Evolutionary conservation across 768 basidiomycete species (phyloP).

Genomic region (Suillus weaverae): DNA sequence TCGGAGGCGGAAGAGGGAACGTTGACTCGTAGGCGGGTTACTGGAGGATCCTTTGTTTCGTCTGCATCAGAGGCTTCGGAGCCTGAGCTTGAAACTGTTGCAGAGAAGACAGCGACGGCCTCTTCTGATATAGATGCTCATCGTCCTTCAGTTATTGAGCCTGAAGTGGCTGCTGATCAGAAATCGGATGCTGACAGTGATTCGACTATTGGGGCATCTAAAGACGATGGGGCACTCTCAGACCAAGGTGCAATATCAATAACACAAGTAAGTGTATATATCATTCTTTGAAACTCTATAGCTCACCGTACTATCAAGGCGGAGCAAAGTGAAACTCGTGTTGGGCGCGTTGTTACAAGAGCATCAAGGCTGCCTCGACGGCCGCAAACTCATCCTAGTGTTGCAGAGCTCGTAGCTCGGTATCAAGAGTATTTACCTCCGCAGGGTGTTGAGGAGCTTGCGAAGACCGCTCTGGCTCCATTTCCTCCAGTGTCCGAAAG

Average conservation of each 20-base stretch:
- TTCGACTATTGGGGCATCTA: constrained; percentile 73
- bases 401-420: constrained; percentile 83
- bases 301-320: constrained; percentile 20
- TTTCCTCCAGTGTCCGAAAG: constrained; percentile 70
- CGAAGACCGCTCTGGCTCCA: constrained; percentile 69
- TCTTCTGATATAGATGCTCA: constrained; percentile 21
- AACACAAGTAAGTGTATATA: constrained; percentile 28
- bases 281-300: neutral
- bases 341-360: constrained; percentile 29
- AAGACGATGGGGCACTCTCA: constrained; percentile 24
- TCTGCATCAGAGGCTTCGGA: constrained; percentile 77
- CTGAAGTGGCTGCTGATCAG: constrained; percentile 13
- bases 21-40: constrained; percentile 44
- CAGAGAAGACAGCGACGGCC: constrained; percentile 17
- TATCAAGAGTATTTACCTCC: constrained; percentile 78
- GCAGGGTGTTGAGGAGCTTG: constrained; percentile 68
- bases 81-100: constrained; percentile 44
- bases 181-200: constrained; percentile 78
- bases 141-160: constrained; percentile 5
- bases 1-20: constrained; percentile 74
- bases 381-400: constrained; percentile 54
- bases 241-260: constrained; percentile 19
- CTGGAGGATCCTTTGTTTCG: constrained; percentile 57
- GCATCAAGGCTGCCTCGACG: constrained; percentile 67
- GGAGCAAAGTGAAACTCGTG: constrained; percentile 22